These are phyloP conservation scores for Phytophthora aleatoria DNA, from an alignment of 352 stramenopile species.

Conservation along the genomic window DNA sequence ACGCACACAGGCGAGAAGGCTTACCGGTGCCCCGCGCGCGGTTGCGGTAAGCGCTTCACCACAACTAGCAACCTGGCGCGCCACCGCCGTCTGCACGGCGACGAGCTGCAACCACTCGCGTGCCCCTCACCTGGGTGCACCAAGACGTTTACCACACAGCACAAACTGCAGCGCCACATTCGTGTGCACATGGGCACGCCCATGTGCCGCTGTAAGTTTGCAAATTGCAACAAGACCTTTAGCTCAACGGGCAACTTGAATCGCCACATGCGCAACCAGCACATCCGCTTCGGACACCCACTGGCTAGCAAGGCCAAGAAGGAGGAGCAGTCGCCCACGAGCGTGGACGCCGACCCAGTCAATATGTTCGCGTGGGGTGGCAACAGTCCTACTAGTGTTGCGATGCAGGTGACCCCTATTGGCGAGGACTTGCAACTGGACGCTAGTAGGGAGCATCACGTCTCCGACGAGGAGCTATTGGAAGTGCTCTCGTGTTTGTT, in stretches of 20 bases:
- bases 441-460: slow-evolving; percentile 14
- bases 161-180: slow-evolving; percentile 61
- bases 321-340: slow-evolving; percentile 24
- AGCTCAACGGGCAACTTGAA: slow-evolving; percentile 67
- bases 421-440: slow-evolving; percentile 26
- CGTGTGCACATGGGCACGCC: slow-evolving; percentile 44
- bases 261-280: slow-evolving; percentile 62
- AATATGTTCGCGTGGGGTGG: slow-evolving; percentile 11
- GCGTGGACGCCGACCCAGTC: slow-evolving; percentile 20
- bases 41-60: slow-evolving; percentile 56
- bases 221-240: slow-evolving; percentile 65
- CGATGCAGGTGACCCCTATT: slow-evolving; percentile 7
- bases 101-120: slow-evolving; percentile 31
- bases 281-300: slow-evolving; percentile 35
- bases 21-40: slow-evolving; percentile 43
- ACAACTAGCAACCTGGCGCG: slow-evolving; percentile 55
- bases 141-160: slow-evolving; percentile 44
- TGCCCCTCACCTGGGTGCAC: slow-evolving; percentile 30
- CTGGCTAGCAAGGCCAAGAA: slow-evolving; percentile 20
- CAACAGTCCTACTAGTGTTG: slow-evolving; percentile 4
- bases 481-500: slow-evolving; percentile 45
- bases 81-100: slow-evolving; percentile 46
- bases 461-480: slow-evolving; percentile 40
- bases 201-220: slow-evolving; percentile 45
- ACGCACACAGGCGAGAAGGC: slow-evolving; percentile 56